phyloP scores from a whole-genome alignment of 768 basidiomycete genomes.

The Collybia sp. region DNA sequence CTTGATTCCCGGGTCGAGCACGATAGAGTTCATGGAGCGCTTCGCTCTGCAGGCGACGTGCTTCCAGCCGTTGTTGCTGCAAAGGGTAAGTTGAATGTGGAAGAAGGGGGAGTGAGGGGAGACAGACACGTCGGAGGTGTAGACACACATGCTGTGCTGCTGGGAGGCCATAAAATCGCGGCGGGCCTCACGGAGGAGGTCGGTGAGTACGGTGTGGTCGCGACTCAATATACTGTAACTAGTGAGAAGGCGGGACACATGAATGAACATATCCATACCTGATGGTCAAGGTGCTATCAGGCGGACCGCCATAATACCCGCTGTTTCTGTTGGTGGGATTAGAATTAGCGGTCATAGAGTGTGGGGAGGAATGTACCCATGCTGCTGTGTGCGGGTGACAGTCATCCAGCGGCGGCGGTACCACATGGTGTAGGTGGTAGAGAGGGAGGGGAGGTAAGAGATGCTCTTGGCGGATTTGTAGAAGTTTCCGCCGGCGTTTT shows the following conservation, averaged over 20 bases:
- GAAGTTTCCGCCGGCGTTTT: slow-evolving; percentile 5
- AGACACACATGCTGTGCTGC: slow-evolving; percentile 37
- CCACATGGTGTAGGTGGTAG: slow-evolving; percentile 29
- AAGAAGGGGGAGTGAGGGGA: too few relatives aligned
- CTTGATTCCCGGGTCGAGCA: slow-evolving; percentile 54
- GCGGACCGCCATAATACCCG: slow-evolving; percentile 8
- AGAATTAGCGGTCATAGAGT: neutral
- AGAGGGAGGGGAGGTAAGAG: slow-evolving; percentile 25
- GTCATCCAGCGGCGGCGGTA: slow-evolving; percentile 25
- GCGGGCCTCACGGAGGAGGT: slow-evolving; percentile 41
- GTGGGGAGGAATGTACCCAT: slow-evolving; percentile 3
- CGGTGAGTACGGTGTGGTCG: slow-evolving; percentile 26
- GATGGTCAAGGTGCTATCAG: slow-evolving; percentile 11
- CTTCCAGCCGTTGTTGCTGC: slow-evolving; percentile 36
- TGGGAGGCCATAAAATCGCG: slow-evolving; percentile 29
- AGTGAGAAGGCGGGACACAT: too few relatives aligned
- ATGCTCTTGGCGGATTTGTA: slow-evolving; percentile 17
- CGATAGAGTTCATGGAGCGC: slow-evolving; percentile 51
- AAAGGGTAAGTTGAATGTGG: neutral
- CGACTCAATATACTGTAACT: slow-evolving; percentile 36
- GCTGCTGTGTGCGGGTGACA: slow-evolving; percentile 9
- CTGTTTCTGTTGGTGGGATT: neutral
- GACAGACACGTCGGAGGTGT: slow-evolving; percentile 31
- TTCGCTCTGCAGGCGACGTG: slow-evolving; percentile 47
- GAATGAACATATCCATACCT: slow-evolving; percentile 1